Evolutionary conservation across 257 asterid species (phyloP).

Genomic region (Solanum microdontum): DNA sequence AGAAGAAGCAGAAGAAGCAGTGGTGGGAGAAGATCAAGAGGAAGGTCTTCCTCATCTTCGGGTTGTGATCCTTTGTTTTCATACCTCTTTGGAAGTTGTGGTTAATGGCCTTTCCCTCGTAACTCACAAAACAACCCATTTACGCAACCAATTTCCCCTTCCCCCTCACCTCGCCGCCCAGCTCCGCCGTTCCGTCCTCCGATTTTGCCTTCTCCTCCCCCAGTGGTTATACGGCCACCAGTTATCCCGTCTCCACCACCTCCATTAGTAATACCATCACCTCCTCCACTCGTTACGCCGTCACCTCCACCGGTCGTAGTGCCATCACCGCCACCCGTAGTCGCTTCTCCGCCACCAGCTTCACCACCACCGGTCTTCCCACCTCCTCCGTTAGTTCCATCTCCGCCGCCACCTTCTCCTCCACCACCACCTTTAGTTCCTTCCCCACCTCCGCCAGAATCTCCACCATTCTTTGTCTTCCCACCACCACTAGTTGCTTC

Average conservation of each 20-base stretch:
- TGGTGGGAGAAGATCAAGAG: constrained; percentile 5
- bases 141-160: constrained; percentile 2
- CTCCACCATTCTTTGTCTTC: constrained; percentile 7
- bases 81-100: constrained; percentile 19
- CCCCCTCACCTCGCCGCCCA: constrained; percentile 7
- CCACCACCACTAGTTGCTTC: constrained; percentile 15
- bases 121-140: constrained; percentile 18
- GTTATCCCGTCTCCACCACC: constrained; percentile 3
- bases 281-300: constrained; percentile 1
- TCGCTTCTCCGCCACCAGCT: not conserved
- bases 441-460: not conserved
- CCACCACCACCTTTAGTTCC: not conserved
- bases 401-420: not conserved
- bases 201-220: not conserved
- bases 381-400: constrained; percentile 1
- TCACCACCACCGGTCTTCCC: constrained; percentile 11
- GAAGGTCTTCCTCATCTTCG: not conserved
- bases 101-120: constrained; percentile 29
- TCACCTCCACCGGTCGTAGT: constrained; percentile 8
- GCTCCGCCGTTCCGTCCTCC: constrained; percentile 13
- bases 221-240: constrained; percentile 3
- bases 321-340: not conserved
- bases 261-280: not conserved
- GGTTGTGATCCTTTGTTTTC: constrained; percentile 24
- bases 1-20: constrained; percentile 2